Conservation (phyloP, 352 stramenopile genomes). For the Phytophthora nicotianae region DNA sequence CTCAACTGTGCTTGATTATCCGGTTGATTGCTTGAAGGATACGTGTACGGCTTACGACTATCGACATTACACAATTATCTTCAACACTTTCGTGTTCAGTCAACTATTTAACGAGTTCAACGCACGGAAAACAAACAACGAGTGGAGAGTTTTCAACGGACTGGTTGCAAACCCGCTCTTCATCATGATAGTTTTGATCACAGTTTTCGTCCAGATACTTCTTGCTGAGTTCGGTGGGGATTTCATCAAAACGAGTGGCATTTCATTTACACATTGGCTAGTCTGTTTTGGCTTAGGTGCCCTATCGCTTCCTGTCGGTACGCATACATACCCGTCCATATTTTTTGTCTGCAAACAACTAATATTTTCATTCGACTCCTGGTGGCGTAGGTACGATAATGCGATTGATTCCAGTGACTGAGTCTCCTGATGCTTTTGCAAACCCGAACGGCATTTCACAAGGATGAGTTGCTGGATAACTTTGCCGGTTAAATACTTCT, state of each 20-base stretch:
- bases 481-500: background rate
- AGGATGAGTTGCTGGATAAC: constrained; percentile 13
- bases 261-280: constrained; percentile 69
- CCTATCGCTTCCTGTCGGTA: constrained; percentile 75
- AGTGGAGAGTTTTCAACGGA: constrained; percentile 95
- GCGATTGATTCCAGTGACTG: constrained; percentile 71
- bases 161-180: constrained; percentile 94
- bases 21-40: constrained; percentile 50
- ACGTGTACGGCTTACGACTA: constrained; percentile 76
- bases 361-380: background rate
- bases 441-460: constrained; percentile 77
- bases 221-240: constrained; percentile 96
- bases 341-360: background rate
- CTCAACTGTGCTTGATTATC: constrained; percentile 45
- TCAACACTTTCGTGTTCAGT: constrained; percentile 98
- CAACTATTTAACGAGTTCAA: constrained; percentile 95
- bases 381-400: constrained; percentile 61
- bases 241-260: constrained; percentile 79
- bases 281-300: constrained; percentile 63
- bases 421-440: constrained; percentile 68
- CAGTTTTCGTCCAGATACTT: constrained; percentile 94
- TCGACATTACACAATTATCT: constrained; percentile 96
- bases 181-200: constrained; percentile 91
- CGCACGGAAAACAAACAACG: constrained; percentile 90
- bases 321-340: constrained; percentile 4